Evolutionary conservation across 2,329 filamentous ascomycete species (phyloP).

Genomic region (Domatiomyces catenatus): DNA sequence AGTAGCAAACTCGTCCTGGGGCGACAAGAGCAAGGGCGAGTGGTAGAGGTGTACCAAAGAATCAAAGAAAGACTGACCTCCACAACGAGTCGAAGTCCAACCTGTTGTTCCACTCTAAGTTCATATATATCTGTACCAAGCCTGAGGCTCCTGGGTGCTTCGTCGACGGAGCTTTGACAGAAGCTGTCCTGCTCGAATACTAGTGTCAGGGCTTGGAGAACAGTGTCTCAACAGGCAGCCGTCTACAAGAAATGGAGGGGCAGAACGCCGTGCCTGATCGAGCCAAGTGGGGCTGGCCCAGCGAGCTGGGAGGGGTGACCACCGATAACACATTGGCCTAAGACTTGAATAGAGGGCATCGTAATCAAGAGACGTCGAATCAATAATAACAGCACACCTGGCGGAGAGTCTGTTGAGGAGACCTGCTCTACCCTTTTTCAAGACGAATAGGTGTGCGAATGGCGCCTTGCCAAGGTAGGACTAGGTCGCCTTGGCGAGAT

Average conservation of each 20-base stretch:
- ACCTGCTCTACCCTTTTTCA: too few species aligned
- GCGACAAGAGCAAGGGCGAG: neutral
- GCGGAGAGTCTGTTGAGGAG: too few species aligned
- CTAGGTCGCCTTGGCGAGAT: too few species aligned
- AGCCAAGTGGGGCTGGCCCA: neutral
- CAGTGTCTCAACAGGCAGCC: neutral
- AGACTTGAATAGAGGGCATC: too few species aligned
- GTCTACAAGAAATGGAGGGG: neutral
- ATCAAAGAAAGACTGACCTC: neutral
- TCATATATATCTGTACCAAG: neutral
- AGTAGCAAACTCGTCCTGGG: neutral
- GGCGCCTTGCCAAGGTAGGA: too few species aligned
- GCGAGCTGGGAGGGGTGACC: neutral
- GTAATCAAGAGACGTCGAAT: too few species aligned
- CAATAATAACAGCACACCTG: too few species aligned
- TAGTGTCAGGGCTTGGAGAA: too few species aligned
- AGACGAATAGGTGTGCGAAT: too few species aligned
- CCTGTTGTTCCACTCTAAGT: neutral
- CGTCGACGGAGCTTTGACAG: neutral
- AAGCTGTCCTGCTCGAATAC: too few species aligned
- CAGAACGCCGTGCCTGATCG: neutral
- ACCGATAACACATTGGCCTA: neutral
- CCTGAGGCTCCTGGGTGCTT: neutral
- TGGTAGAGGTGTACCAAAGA: neutral
- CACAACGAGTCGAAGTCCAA: neutral